Percentiles rank a stretch among this genome's conserved stretches.
Conservation (phyloP, 176 grass and related monocot species). For the Saccharum officinarum region DNA sequence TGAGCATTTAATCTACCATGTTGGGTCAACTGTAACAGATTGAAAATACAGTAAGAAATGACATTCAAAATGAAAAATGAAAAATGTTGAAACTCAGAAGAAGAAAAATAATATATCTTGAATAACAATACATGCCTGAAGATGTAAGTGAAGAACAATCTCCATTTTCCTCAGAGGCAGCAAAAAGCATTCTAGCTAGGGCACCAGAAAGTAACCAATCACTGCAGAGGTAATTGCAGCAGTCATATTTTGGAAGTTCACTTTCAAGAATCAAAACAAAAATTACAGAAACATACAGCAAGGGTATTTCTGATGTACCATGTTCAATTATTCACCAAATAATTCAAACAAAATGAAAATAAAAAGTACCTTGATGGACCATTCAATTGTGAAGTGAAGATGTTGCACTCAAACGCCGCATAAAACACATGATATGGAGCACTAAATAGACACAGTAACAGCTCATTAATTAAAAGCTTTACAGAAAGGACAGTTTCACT, state of each 20-base stretch:
- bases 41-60: slow-evolving; percentile 5
- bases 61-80: not conserved
- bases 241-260: slow-evolving; percentile 11
- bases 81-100: not conserved
- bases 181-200: slow-evolving; percentile 73
- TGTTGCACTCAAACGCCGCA: slow-evolving; percentile 52
- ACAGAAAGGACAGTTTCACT: not conserved
- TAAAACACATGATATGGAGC: slow-evolving; percentile 78
- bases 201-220: slow-evolving; percentile 84
- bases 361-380: slow-evolving; percentile 57
- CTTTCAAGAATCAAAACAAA: slow-evolving; percentile 12
- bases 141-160: slow-evolving; percentile 64
- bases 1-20: not conserved
- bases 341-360: not conserved
- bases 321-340: not conserved
- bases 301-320: not conserved
- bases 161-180: slow-evolving; percentile 56
- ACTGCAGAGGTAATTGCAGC: slow-evolving; percentile 43
- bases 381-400: slow-evolving; percentile 64
- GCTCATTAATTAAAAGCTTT: slow-evolving; percentile 28
- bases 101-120: not conserved
- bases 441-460: slow-evolving; percentile 46
- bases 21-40: not conserved
- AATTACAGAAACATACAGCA: slow-evolving; percentile 18
- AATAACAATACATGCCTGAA: slow-evolving; percentile 71